These are phyloP conservation scores for Microbotryomycetes sp. DNA, from an alignment of 1,284 basidiomycete species.

Conservation along the genomic window DNA sequence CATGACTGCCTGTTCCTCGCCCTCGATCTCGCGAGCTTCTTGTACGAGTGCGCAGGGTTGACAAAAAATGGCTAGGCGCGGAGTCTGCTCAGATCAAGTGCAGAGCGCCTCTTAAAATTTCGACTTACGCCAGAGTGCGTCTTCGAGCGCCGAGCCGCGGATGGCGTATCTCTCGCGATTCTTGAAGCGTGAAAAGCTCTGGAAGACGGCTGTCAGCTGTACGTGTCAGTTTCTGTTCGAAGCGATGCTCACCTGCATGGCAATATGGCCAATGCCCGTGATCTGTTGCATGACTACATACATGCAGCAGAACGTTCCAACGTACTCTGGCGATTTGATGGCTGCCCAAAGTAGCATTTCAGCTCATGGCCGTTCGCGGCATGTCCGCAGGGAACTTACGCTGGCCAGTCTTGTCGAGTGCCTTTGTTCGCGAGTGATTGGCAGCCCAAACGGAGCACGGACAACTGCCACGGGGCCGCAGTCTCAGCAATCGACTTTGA, in stretches of 20 bases:
- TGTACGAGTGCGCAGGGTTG: conserved; percentile 24
- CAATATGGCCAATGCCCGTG: conserved; percentile 21
- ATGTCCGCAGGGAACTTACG: conserved; percentile 6
- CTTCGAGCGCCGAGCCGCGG: conserved; percentile 21
- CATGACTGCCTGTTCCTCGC: conserved; percentile 16
- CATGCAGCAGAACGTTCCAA: conserved; percentile 19
- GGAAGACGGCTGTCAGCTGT: background rate
- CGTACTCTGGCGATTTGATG: conserved; percentile 2
- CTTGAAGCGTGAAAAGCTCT: conserved; percentile 22
- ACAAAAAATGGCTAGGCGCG: conserved; percentile 14
- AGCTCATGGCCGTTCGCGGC: background rate
- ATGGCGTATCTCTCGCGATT: conserved; percentile 24
- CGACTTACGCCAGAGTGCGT: conserved; percentile 5
- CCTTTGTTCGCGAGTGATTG: conserved; percentile 12
- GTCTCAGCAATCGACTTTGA: background rate
- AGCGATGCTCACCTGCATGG: conserved; percentile 3
- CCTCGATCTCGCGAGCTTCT: conserved; percentile 25
- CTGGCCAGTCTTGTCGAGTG: conserved; percentile 11
- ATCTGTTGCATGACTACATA: conserved; percentile 24
- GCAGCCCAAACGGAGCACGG: conserved; percentile 18
- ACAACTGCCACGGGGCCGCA: conserved; percentile 8
- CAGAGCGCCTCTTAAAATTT: too few species aligned
- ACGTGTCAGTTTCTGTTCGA: background rate
- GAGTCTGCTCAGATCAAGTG: too few species aligned
- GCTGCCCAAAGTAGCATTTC: conserved; percentile 1